Percentiles rank a stretch among this genome's conserved stretches.
Conservation (phyloP, 2,329 filamentous ascomycete genomes). For the Colletotrichum sansevieriae region DNA sequence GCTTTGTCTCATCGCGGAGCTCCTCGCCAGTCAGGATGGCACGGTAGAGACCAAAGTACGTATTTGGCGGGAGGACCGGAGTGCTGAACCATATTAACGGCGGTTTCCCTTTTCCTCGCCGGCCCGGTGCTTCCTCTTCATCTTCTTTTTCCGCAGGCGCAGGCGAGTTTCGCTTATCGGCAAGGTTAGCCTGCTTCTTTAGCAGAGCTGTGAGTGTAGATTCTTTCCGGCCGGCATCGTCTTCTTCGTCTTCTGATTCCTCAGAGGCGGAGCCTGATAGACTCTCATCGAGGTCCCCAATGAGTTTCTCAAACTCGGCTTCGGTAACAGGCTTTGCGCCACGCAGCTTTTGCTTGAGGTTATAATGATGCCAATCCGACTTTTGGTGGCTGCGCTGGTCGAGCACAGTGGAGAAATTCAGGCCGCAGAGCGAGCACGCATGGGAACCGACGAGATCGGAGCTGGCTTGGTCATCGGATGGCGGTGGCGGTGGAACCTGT, state of each 20-base stretch:
- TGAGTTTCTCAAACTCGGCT: slow-evolving; percentile 85
- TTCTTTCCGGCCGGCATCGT: slow-evolving; percentile 67
- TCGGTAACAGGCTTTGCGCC: slow-evolving; percentile 81
- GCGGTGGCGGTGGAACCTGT: slow-evolving; percentile 42
- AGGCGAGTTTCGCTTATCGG: slow-evolving; percentile 56
- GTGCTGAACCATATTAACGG: slow-evolving; percentile 91
- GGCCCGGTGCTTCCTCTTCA: slow-evolving; percentile 54
- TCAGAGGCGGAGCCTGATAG: slow-evolving; percentile 88
- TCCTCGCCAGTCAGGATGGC: slow-evolving; percentile 82
- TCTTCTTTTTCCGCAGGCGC: slow-evolving; percentile 65
- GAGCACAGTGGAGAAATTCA: slow-evolving; percentile 77
- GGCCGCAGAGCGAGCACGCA: slow-evolving; percentile 83
- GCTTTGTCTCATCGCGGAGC: slow-evolving; percentile 70
- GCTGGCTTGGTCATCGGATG: slow-evolving; percentile 39
- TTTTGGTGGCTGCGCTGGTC: slow-evolving; percentile 90
- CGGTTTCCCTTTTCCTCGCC: slow-evolving; percentile 62
- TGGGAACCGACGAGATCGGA: slow-evolving; percentile 71
- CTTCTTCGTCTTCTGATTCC: slow-evolving; percentile 76
- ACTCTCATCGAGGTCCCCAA: slow-evolving; percentile 90
- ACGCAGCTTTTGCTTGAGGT: slow-evolving; percentile 90
- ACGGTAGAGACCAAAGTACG: slow-evolving; percentile 87
- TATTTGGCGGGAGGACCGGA: slow-evolving; percentile 79
- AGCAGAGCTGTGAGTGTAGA: slow-evolving; percentile 81
- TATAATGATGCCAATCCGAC: slow-evolving; percentile 94
- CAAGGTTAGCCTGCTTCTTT: slow-evolving; percentile 84